Evolutionary conservation across 1,284 basidiomycete species (phyloP).

Genomic region (Trametes versicolor): DNA sequence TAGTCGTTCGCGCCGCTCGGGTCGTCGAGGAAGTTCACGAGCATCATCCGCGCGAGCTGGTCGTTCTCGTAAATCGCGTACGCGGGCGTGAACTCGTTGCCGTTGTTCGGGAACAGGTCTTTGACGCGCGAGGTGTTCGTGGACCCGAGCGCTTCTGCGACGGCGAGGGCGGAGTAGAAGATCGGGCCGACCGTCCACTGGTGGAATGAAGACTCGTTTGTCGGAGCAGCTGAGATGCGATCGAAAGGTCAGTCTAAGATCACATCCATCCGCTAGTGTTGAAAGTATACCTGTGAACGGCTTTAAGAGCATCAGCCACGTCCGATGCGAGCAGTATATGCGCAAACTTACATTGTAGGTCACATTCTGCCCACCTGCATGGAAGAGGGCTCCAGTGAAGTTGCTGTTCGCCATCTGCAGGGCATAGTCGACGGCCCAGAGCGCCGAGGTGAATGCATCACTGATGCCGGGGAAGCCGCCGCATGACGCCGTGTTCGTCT

Average conservation of each 20-base stretch:
- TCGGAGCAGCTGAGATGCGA: conserved; percentile 45
- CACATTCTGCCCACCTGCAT: conserved; percentile 52
- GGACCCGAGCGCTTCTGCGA: conserved; percentile 48
- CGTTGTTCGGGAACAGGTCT: conserved; percentile 41
- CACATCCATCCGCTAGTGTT: neutral
- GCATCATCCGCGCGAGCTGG: conserved; percentile 41
- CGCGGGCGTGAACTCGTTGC: conserved; percentile 40
- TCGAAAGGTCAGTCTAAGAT: neutral
- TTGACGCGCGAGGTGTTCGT: conserved; percentile 43
- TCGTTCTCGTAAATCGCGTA: conserved; percentile 38
- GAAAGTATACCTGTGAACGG: conserved; percentile 42
- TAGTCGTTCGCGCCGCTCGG: conserved; percentile 44
- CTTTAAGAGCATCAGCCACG: conserved; percentile 37
- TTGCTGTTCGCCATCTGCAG: conserved; percentile 49
- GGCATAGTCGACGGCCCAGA: conserved; percentile 74
- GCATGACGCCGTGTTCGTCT: conserved; percentile 67
- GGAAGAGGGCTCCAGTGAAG: conserved; percentile 50
- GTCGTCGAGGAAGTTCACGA: conserved; percentile 50
- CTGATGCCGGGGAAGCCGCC: conserved; percentile 64
- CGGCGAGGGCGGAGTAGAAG: conserved; percentile 48
- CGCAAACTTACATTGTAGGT: conserved; percentile 47
- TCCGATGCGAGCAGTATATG: neutral
- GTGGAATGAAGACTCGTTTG: conserved; percentile 46
- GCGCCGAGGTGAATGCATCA: conserved; percentile 69
- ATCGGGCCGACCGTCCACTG: conserved; percentile 49